Conservation (phyloP, 2,329 filamentous ascomycete species). For the Fusarium euwallaceae region DNA sequence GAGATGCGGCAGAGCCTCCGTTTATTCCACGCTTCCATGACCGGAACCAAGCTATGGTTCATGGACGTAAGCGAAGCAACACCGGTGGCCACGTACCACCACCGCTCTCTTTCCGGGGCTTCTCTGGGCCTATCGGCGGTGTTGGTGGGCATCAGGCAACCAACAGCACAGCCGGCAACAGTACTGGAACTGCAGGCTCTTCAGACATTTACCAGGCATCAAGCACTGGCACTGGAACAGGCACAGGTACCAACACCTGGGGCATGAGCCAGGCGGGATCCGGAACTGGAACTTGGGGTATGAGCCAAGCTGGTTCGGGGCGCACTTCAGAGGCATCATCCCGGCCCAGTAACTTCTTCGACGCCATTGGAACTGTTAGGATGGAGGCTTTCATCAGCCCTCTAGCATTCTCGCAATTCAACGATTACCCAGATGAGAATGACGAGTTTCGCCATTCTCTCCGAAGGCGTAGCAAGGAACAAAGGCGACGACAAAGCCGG, state of each 20-base stretch:
- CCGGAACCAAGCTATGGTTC: conserved; percentile 64
- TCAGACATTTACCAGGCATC: conserved; percentile 70
- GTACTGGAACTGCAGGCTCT: conserved; percentile 69
- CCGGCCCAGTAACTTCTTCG: conserved; percentile 77
- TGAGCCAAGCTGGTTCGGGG: conserved; percentile 61
- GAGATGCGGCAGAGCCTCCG: conserved; percentile 78
- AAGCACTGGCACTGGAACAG: conserved; percentile 46
- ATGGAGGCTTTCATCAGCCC: conserved; percentile 97
- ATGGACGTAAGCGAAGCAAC: conserved; percentile 90
- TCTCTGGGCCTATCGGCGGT: conserved; percentile 69
- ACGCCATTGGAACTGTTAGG: conserved; percentile 88
- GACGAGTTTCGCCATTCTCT: conserved; percentile 63
- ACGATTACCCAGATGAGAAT: conserved; percentile 62
- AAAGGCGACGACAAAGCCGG: conserved; percentile 65
- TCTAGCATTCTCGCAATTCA: conserved; percentile 62
- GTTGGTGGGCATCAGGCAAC: conserved; percentile 61
- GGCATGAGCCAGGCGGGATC: background rate
- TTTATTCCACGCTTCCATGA: conserved; percentile 78
- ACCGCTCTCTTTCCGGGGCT: conserved; percentile 81
- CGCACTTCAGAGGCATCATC: conserved; percentile 70
- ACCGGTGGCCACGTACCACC: conserved; percentile 82
- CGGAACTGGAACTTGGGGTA: conserved; percentile 54
- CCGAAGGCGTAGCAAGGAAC: conserved; percentile 68
- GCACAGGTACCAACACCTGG: background rate
- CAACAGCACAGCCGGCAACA: conserved; percentile 70